Percentiles rank a stretch among this genome's conserved stretches.
Evolutionary conservation across 306 rosid genomes (phyloP).

Genomic region (Cicer yamashitae): DNA sequence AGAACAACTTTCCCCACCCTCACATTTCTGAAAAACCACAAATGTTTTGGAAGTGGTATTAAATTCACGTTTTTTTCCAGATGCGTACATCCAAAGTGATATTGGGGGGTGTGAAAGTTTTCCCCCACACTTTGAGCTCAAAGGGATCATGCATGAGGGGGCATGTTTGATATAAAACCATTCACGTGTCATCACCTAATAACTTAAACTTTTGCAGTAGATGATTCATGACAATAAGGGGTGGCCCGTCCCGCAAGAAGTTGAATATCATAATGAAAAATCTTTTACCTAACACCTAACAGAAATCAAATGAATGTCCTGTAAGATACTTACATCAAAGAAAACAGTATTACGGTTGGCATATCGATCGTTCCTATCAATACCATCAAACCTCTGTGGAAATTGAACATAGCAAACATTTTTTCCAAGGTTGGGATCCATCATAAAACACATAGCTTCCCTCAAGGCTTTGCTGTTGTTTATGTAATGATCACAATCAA

Average conservation of each 20-base stretch:
- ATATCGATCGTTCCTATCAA: constrained; percentile 90
- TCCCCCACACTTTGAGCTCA: neutral
- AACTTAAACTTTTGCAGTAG: neutral
- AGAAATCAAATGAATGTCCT: constrained; percentile 18
- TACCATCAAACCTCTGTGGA: constrained; percentile 98
- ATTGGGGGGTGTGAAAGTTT: neutral
- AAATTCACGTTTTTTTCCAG: neutral
- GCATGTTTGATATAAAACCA: neutral
- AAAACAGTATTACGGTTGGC: constrained; percentile 98
- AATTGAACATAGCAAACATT: constrained; percentile 93
- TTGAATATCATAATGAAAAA: constrained; percentile 13
- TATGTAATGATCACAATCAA: constrained; percentile 98
- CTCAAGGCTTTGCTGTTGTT: constrained; percentile 98
- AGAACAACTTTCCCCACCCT: neutral
- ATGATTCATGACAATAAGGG: neutral
- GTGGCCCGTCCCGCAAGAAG: constrained; percentile 14
- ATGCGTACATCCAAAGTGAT: neutral
- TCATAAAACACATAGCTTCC: constrained; percentile 97
- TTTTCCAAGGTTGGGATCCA: constrained; percentile 98
- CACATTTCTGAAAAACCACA: neutral
- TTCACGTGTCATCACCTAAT: neutral
- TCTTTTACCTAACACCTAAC: constrained; percentile 31
- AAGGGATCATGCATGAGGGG: neutral
- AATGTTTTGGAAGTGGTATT: neutral
- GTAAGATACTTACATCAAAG: constrained; percentile 79